These are phyloP conservation scores for Populus hybrid DNA, from an alignment of 441 rosid genomes.

Conservation along the genomic window DNA sequence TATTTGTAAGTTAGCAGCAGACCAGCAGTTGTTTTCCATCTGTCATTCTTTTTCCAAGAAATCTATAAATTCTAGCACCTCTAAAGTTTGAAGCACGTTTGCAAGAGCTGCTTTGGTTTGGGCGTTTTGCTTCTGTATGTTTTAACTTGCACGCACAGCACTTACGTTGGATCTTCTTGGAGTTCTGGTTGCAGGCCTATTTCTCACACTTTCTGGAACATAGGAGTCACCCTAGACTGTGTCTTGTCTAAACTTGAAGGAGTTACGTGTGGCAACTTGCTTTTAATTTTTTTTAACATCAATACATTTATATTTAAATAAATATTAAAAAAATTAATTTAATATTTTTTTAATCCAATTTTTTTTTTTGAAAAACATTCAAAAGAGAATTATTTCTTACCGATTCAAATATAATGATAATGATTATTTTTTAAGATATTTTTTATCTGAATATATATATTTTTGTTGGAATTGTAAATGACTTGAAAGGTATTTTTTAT, in stretches of 20 bases:
- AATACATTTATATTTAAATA: too few relatives aligned
- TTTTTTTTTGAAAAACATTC: too few relatives aligned
- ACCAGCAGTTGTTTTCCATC: neutral
- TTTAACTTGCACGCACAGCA: neutral
- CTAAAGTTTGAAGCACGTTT: neutral
- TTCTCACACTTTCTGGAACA: neutral
- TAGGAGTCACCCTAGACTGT: neutral
- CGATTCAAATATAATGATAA: too few relatives aligned
- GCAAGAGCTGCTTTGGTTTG: neutral
- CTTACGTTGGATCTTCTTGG: neutral
- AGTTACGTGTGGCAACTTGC: neutral
- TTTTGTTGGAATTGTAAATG: too few relatives aligned
- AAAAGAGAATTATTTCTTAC: too few relatives aligned
- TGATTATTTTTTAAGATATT: too few relatives aligned
- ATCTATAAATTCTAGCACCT: conserved; percentile 1
- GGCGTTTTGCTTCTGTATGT: neutral
- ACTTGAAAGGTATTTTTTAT: too few relatives aligned
- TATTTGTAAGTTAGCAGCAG: neutral
- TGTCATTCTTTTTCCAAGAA: conserved; percentile 22
- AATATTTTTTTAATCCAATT: too few relatives aligned
- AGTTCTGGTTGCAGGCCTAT: neutral
- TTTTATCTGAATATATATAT: too few relatives aligned
- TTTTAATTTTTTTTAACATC: too few relatives aligned
- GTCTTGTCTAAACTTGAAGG: neutral
- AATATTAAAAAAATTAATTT: too few relatives aligned